phyloP scores from a whole-genome alignment of 441 rosid genomes.

The Gossypium laxum region DNA sequence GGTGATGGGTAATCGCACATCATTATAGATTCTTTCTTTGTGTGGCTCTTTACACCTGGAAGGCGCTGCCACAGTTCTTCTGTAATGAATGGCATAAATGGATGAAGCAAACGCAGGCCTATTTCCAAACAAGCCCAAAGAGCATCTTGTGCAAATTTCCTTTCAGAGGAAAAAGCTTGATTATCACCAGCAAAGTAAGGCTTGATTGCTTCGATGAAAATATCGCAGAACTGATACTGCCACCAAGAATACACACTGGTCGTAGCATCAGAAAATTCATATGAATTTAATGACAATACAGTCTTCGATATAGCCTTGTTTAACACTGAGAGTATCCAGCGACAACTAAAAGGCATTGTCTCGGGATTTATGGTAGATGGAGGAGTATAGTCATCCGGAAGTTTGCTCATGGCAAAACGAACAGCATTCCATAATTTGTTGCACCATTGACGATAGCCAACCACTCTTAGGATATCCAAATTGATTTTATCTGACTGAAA shows the following conservation, averaged over 20 bases:
- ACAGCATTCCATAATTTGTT: slow-evolving; percentile 95
- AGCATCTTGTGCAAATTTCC: slow-evolving; percentile 51
- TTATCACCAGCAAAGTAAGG: slow-evolving; percentile 66
- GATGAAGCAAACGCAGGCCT: slow-evolving; percentile 88
- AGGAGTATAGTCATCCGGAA: slow-evolving; percentile 58
- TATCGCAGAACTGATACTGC: slow-evolving; percentile 91
- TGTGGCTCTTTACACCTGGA: slow-evolving; percentile 36
- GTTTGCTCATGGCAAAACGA: slow-evolving; percentile 87
- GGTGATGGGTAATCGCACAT: slow-evolving; percentile 57
- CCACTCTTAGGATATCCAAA: slow-evolving; percentile 87
- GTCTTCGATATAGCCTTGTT: slow-evolving; percentile 63
- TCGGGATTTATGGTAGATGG: slow-evolving; percentile 30
- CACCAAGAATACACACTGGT: slow-evolving; percentile 76
- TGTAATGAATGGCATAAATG: slow-evolving; percentile 86
- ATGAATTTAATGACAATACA: slow-evolving; percentile 46
- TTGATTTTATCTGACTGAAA: slow-evolving; percentile 82
- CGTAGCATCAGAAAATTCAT: slow-evolving; percentile 72
- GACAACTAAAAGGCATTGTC: slow-evolving; percentile 68
- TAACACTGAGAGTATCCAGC: slow-evolving; percentile 77
- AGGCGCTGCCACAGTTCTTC: slow-evolving; percentile 96
- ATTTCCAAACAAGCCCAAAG: slow-evolving; percentile 80
- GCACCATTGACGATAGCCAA: slow-evolving; percentile 97
- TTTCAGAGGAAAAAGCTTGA: slow-evolving; percentile 45
- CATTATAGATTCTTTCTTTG: slow-evolving; percentile 66
- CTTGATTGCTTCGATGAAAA: slow-evolving; percentile 69